Evolutionary conservation across 208 protist genomes (phyloP), one percentile per base, ranked within the genome.

Genomic region (Wallacemonas rigidus): DNA sequence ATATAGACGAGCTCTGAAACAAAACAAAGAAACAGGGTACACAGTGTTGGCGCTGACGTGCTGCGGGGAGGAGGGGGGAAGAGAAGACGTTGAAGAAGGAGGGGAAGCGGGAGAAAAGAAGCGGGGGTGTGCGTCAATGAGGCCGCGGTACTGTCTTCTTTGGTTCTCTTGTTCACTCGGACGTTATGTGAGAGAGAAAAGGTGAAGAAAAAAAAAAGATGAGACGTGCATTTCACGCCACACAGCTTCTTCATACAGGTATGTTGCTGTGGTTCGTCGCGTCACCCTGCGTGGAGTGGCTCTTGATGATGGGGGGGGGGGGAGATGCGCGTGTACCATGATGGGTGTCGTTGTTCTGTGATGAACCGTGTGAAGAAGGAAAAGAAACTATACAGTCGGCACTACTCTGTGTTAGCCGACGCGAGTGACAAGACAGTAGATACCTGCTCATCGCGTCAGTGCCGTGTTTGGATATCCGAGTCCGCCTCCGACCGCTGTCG

Each of bases 381-480:
- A 58, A 58, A 58, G 6, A 58, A 58, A 58, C 14, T n/a, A 58
- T 1, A 50, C 45, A 50, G 45, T 50, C 26, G 26, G 26, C 26
- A 26, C 26, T 26, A 26, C 26, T 58, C 53, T 6, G 53, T 58
- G 26, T 58, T 58, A 7, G 53, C 6, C 26, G 53, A 5, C 11
- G 53, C 26, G 26, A 26, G 26, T 26, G 26, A 26, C 0, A 26
- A 26, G 26, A 26, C 26, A 26, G 26, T 26, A 26, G 26, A 26
- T 0, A 26, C 26, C 26, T 15, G 15, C 48, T 53, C 48, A n/a
- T 15, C 15, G 15, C 48, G 15, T 15, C 48, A 53, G 11, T 53
- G 48, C 48, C 48, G 48, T n/a, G n/a, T 58, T 58, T 96, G 92
- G 71, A 96, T 96, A 67, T 96, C 92, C 0, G 86, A 88, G n/a